Evolutionary conservation across 768 basidiomycete species (phyloP), one percentile per base, ranked within the genome.

Genomic region (Coprinopsis marcescibilis): DNA sequence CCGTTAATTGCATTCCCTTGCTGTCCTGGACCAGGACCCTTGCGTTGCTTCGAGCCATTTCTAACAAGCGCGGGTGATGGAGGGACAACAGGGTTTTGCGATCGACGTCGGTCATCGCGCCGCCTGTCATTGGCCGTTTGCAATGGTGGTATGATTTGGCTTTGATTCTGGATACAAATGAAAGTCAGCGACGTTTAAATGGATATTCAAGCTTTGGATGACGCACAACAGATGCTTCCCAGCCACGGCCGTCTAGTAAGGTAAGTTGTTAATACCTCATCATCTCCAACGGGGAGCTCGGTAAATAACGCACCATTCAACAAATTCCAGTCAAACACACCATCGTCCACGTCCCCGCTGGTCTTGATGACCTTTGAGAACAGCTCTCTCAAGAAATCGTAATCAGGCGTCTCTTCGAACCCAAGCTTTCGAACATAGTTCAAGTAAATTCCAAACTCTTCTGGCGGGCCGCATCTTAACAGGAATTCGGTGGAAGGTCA

Each of bases 351-450:
- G 56, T 98, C 96, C 49, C 82, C 84, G 54, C 82, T 86, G 62
- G 81, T 90, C 73, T 93, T 93, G 68, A 98, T 73, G 40, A 96
- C 85, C 64, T 97, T 97, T 46, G 84, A 76, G 64, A 98, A 97
- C 45, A 99, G 72, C 57, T 97, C 96, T 50, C 94, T 79, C 58
- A 99, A 66, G 69, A 99, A 99, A 60, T 98, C 94, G 62, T 99
- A 99, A 68, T 99, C 96, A 33, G 96, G 96, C 17, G 93, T 89
- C 69, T 99, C 96, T 63, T 98, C 96, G 65, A 99, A 99, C 12
- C 95, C 96, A 53, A 99, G 82, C 64, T 97, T 99, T 52, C 96
- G 85, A 52, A 98, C 96, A 67, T 99, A 99, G 71, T 98, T 98
- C 43, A 99, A 77, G 67, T 98, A 99, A 60, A 99, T 98, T 46